Conservation (phyloP, 2,329 filamentous ascomycete genomes). For the Daldinia sp. region DNA sequence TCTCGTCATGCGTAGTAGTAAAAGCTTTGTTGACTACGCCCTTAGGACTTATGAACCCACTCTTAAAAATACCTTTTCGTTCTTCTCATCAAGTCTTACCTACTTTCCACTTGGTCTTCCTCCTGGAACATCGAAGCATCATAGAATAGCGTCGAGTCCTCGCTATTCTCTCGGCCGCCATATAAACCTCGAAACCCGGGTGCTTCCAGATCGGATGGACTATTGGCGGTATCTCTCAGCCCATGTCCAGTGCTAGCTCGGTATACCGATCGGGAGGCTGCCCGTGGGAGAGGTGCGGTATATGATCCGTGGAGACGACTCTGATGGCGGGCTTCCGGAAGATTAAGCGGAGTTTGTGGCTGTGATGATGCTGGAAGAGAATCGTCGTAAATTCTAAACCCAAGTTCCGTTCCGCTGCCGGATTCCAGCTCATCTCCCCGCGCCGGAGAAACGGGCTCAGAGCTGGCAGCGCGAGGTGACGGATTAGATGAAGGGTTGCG, state of each 20-base stretch:
- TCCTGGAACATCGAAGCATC: slow-evolving; percentile 38
- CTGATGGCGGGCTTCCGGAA: slow-evolving; percentile 63
- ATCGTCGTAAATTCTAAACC: slow-evolving; percentile 62
- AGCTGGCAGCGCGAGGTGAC: slow-evolving; percentile 24
- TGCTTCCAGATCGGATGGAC: slow-evolving; percentile 56
- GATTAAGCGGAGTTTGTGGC: slow-evolving; percentile 63
- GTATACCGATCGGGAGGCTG: slow-evolving; percentile 27
- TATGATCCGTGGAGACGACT: slow-evolving; percentile 59
- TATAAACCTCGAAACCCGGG: slow-evolving; percentile 62
- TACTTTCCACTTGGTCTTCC: slow-evolving; percentile 18
- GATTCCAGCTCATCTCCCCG: slow-evolving; percentile 30
- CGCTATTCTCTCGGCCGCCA: slow-evolving; percentile 62
- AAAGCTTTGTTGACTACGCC: slow-evolving; percentile 7
- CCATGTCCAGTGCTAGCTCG: slow-evolving; percentile 22
- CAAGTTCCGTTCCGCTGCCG: slow-evolving; percentile 34
- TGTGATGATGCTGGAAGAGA: slow-evolving; percentile 57
- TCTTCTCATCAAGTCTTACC: not conserved
- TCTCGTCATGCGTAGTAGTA: slow-evolving; percentile 11
- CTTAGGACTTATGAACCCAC: not conserved
- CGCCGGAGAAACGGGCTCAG: slow-evolving; percentile 30
- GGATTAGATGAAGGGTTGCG: slow-evolving; percentile 35
- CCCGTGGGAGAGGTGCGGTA: slow-evolving; percentile 56
- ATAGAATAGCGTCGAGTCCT: slow-evolving; percentile 56
- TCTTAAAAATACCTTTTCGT: not conserved
- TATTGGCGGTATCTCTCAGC: slow-evolving; percentile 48